Evolutionary conservation across 2,329 filamentous ascomycete species (phyloP).

Genomic region (Bipolaris sorokiniana): DNA sequence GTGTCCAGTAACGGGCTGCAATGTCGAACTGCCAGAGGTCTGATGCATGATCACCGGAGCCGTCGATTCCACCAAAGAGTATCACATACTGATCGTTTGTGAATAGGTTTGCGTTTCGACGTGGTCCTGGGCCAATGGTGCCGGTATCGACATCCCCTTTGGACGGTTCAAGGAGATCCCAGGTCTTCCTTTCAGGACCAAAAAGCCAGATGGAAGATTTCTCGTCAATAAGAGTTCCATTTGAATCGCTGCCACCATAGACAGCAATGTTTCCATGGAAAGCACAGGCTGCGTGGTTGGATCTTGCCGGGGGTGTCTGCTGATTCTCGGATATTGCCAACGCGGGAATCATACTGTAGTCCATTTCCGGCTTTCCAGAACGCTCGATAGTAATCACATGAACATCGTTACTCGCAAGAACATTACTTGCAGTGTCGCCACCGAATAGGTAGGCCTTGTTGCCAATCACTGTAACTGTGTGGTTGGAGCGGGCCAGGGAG

Average conservation of each 20-base stretch:
- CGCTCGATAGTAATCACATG: conserved; percentile 48
- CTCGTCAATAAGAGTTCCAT: conserved; percentile 43
- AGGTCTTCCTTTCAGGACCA: conserved; percentile 39
- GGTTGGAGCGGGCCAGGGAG: conserved; percentile 45
- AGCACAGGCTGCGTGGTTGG: conserved; percentile 50
- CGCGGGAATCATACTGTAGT: conserved; percentile 53
- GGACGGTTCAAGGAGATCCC: conserved; percentile 30
- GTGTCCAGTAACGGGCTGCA: conserved; percentile 29
- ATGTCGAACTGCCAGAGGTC: conserved; percentile 38
- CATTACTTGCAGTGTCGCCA: conserved; percentile 46
- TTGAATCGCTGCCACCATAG: conserved; percentile 49
- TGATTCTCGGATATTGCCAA: conserved; percentile 40
- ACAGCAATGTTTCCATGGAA: conserved; percentile 50
- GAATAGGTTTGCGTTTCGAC: conserved; percentile 30
- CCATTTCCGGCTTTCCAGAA: conserved; percentile 43
- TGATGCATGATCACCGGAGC: conserved; percentile 30
- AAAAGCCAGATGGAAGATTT: conserved; percentile 52
- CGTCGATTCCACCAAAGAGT: conserved; percentile 37
- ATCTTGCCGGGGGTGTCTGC: conserved; percentile 44
- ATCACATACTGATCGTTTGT: conserved; percentile 28
- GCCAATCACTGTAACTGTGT: conserved; percentile 49
- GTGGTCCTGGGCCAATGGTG: conserved; percentile 27
- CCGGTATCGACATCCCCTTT: conserved; percentile 17
- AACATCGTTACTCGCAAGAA: conserved; percentile 52
- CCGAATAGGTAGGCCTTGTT: conserved; percentile 56